Conservation (phyloP, 345 rosid genomes). For the Eucalyptus pauciflora region DNA sequence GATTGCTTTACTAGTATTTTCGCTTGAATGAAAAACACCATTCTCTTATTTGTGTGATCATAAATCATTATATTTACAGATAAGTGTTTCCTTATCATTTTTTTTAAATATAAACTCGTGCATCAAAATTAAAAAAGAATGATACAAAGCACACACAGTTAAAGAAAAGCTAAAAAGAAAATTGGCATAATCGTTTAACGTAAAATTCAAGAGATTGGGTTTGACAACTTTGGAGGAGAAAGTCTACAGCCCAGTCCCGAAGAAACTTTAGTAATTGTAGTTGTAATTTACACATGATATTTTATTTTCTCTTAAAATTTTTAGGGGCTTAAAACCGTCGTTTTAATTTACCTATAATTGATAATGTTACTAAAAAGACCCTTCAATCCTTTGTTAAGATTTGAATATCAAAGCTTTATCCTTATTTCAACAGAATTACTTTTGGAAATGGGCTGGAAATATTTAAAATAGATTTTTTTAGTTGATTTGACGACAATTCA, state of each 20-base stretch:
- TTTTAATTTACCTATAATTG: not conserved
- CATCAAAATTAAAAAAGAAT: not conserved
- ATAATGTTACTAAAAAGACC: not conserved
- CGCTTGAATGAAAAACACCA: not conserved
- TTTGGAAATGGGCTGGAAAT: not conserved
- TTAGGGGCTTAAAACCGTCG: not conserved
- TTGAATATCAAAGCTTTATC: not conserved
- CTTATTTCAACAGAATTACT: not conserved
- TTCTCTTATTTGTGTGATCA: not conserved
- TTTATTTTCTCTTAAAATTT: not conserved
- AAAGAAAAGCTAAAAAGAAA: not conserved
- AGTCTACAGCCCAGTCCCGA: not conserved
- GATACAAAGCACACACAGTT: not conserved
- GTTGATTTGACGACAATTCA: accelerated
- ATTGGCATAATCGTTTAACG: not conserved
- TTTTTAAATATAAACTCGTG: not conserved
- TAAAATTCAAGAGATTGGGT: not conserved
- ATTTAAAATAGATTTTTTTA: not conserved
- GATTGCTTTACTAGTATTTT: not conserved
- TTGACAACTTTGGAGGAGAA: not conserved
- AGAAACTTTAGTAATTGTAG: not conserved
- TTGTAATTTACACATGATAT: not conserved
- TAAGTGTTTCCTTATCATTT: not conserved
- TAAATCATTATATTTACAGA: not conserved
- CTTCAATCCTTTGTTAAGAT: not conserved